Percentiles rank a stretch among this genome's conserved stretches.
Conservation (phyloP, 306 rosid species). For the Casuarina equisetifolia region DNA sequence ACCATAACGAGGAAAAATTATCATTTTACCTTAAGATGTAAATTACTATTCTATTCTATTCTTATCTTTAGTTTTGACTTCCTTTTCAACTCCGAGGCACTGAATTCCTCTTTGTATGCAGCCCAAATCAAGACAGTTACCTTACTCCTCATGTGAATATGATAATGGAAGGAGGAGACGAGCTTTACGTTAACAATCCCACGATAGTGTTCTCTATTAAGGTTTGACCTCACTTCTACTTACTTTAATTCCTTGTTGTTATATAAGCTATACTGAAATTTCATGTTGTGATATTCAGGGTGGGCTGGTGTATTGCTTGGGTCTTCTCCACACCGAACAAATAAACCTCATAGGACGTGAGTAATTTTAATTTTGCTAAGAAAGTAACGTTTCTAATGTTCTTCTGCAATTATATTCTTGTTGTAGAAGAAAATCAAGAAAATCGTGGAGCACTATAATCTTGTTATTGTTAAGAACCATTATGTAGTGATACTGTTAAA, state of each 20-base stretch:
- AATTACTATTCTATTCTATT: no score
- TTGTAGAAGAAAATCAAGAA: not conserved
- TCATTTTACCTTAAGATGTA: no score
- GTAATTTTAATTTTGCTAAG: slow-evolving; percentile 25
- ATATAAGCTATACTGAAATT: not conserved
- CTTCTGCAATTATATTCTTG: not conserved
- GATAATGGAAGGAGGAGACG: slow-evolving; percentile 76
- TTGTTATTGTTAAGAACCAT: no score
- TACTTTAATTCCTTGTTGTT: slow-evolving; percentile 1
- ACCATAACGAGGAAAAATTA: no score
- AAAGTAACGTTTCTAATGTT: not conserved
- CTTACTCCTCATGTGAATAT: slow-evolving; percentile 49
- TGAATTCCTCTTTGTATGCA: slow-evolving; percentile 42
- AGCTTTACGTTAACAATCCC: slow-evolving; percentile 40
- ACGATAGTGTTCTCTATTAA: not conserved
- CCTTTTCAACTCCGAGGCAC: slow-evolving; percentile 5
- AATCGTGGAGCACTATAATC: no score
- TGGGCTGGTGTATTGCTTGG: slow-evolving; percentile 50
- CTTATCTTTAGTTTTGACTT: not conserved
- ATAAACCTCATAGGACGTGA: slow-evolving; percentile 86
- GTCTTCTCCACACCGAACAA: slow-evolving; percentile 49
- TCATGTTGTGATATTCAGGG: slow-evolving; percentile 45
- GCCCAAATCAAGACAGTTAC: slow-evolving; percentile 35
- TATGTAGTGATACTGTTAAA: no score
- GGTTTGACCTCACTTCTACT: slow-evolving; percentile 26